Evolutionary conservation across 2,329 filamentous ascomycete species (phyloP).

Genomic region (Phaeoacremonium minimum): DNA sequence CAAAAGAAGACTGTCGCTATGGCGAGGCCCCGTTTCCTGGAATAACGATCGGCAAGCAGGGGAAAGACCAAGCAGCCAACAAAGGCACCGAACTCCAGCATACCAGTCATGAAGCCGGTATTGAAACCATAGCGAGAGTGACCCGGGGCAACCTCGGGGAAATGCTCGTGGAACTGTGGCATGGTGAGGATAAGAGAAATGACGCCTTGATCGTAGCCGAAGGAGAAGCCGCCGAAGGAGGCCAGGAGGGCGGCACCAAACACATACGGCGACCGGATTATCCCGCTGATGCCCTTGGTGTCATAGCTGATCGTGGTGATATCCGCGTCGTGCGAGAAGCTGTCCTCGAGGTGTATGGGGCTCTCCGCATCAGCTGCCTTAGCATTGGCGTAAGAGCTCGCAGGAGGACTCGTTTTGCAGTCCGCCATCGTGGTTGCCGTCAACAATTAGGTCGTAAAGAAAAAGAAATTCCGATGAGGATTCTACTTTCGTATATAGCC

Average conservation of each 20-base stretch:
- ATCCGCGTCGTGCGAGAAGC: conserved; percentile 1
- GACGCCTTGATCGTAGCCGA: conserved; percentile 27
- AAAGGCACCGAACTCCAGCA: conserved; percentile 54
- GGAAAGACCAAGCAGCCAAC: conserved; percentile 48
- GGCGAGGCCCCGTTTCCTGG: conserved; percentile 49
- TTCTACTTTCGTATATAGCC: no score
- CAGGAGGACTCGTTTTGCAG: no score
- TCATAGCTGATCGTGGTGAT: conserved; percentile 16
- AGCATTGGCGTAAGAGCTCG: no score
- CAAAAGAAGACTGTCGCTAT: conserved; percentile 47
- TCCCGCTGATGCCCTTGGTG: conserved; percentile 19
- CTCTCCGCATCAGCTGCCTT: no score
- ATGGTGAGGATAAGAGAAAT: conserved; percentile 32
- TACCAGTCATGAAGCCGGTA: conserved; percentile 31
- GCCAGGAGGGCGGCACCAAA: conserved; percentile 31
- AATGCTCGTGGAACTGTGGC: conserved; percentile 24
- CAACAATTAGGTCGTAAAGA: no score
- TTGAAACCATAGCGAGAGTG: conserved; percentile 35
- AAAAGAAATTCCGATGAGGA: no score
- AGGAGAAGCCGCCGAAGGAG: conserved; percentile 10
- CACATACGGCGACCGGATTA: conserved; percentile 31
- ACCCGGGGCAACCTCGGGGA: conserved; percentile 23
- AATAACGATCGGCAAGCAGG: conserved; percentile 46
- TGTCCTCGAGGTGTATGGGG: conserved; percentile 2
- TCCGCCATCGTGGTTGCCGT: no score